Conservation (phyloP, 148 eudicot genomes). For the Talinum fruticosum region DNA sequence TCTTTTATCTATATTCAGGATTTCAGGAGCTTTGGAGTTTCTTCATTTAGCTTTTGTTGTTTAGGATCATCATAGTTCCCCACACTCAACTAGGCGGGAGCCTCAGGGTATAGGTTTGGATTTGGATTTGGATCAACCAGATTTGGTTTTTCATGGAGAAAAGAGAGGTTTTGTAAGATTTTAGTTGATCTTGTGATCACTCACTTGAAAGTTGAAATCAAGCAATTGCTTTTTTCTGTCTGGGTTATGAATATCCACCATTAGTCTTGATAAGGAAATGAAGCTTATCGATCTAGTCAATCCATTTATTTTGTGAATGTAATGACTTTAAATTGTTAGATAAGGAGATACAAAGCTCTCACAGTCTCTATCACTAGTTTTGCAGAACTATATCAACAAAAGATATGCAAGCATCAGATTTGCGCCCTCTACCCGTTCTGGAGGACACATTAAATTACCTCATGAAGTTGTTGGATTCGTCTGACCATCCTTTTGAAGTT, state of each 20-base stretch:
- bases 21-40: background rate
- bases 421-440: conserved; percentile 74
- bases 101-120: too few relatives aligned
- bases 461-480: conserved; percentile 55
- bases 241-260: too few relatives aligned
- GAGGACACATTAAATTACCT: conserved; percentile 78
- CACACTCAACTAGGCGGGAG: too few relatives aligned
- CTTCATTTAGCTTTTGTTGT: background rate
- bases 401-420: conserved; percentile 55
- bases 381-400: conserved; percentile 91
- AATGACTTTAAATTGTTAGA: background rate
- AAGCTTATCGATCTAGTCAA: too few relatives aligned
- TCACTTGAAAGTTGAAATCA: too few relatives aligned
- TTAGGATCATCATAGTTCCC: background rate
- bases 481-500: conserved; percentile 65
- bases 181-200: too few relatives aligned
- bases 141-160: too few relatives aligned
- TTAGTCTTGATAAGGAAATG: too few relatives aligned
- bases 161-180: too few relatives aligned
- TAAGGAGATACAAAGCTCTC: background rate
- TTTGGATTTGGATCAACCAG: too few relatives aligned
- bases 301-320: conserved; percentile 1
- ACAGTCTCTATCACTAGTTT: conserved; percentile 48
- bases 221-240: too few relatives aligned
- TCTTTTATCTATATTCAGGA: background rate